Percentiles rank a stretch among this genome's conserved stretches.
Evolutionary conservation across 345 rosid genomes (phyloP).

Genomic region (Trapa bicornis): DNA sequence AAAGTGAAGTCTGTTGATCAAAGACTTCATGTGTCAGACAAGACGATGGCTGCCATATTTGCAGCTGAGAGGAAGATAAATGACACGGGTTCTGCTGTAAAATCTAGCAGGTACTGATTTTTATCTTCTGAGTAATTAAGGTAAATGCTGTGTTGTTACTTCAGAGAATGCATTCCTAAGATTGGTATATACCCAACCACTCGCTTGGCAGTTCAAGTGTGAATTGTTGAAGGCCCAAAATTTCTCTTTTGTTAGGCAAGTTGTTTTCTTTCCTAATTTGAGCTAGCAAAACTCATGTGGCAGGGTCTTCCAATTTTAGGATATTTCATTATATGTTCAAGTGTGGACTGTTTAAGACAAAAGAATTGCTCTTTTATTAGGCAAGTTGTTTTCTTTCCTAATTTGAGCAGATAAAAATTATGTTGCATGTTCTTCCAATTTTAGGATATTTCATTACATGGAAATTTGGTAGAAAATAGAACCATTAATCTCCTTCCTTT

Average conservation of each 20-base stretch:
- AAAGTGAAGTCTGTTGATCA: slow-evolving; percentile 94
- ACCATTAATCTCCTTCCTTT: not conserved
- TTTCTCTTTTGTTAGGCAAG: not conserved
- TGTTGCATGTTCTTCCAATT: not conserved
- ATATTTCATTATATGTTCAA: not conserved
- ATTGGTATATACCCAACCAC: not conserved
- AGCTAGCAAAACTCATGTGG: not conserved
- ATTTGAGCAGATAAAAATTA: not conserved
- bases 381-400: not conserved
- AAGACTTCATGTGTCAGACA: slow-evolving; percentile 83
- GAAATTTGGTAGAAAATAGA: not conserved
- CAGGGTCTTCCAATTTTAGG: too few relatives aligned
- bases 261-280: not conserved
- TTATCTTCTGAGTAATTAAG: slow-evolving; percentile 2
- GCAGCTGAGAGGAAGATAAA: slow-evolving; percentile 92
- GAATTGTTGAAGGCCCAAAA: not conserved
- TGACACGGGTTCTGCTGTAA: slow-evolving; percentile 89
- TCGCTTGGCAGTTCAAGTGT: not conserved
- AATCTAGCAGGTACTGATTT: slow-evolving; percentile 68
- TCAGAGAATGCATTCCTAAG: not conserved
- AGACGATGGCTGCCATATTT: slow-evolving; percentile 95
- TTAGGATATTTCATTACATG: not conserved
- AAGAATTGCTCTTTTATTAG: not conserved
- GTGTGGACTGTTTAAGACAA: not conserved
- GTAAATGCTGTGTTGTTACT: not conserved